Percentiles rank a stretch among this genome's conserved stretches.
Evolutionary conservation across 1,139 yeast species (phyloP).

Genomic region (Zygosaccharomyces pseudobailii): DNA sequence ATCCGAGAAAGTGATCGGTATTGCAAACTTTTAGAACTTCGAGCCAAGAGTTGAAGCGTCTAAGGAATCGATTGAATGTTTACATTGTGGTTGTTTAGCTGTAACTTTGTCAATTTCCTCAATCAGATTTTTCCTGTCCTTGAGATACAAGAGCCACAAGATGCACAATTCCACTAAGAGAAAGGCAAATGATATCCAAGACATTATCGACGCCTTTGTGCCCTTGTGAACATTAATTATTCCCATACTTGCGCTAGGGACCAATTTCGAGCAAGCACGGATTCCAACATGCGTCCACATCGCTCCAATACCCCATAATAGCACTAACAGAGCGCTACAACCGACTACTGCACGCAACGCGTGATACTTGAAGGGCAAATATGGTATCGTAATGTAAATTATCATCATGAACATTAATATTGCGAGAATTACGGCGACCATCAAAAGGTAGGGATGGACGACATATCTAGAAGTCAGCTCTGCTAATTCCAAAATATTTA

Average conservation of each 20-base stretch:
- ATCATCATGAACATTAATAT: slow-evolving; percentile 40
- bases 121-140: slow-evolving; percentile 29
- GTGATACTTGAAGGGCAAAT: slow-evolving; percentile 41
- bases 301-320: slow-evolving; percentile 66
- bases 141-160: slow-evolving; percentile 28
- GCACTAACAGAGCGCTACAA: slow-evolving; percentile 38
- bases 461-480: slow-evolving; percentile 34
- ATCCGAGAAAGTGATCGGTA: background rate
- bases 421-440: slow-evolving; percentile 45
- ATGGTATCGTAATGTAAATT: slow-evolving; percentile 45
- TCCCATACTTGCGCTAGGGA: slow-evolving; percentile 50
- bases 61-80: slow-evolving; percentile 12
- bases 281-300: slow-evolving; percentile 65
- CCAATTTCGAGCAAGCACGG: slow-evolving; percentile 41
- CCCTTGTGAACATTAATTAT: slow-evolving; percentile 47
- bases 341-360: slow-evolving; percentile 37
- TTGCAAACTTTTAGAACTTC: slow-evolving; percentile 3
- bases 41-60: slow-evolving; percentile 18
- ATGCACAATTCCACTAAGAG: slow-evolving; percentile 36
- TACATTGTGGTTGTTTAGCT: slow-evolving; percentile 4
- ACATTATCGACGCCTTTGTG: slow-evolving; percentile 50
- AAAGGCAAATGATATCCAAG: slow-evolving; percentile 59
- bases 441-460: slow-evolving; percentile 52
- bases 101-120: slow-evolving; percentile 27
- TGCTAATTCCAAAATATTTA: slow-evolving; percentile 30